Percentiles rank a stretch among this genome's conserved stretches.
Evolutionary conservation across 2,329 filamentous ascomycete species (phyloP).

Genomic region (Triangularia verruculosa): DNA sequence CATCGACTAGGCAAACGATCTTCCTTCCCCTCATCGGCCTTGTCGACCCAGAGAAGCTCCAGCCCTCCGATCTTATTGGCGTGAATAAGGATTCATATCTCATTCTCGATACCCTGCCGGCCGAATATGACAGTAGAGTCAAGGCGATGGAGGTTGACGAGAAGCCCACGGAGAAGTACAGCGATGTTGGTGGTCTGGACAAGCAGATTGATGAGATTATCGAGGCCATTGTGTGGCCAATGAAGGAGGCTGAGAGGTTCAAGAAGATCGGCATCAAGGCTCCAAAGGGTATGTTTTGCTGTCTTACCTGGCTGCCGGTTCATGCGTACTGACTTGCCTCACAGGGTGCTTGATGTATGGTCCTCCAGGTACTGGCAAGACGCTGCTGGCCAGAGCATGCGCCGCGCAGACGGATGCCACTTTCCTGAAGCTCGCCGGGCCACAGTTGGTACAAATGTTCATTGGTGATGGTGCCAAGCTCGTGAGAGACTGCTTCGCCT

Average conservation of each 20-base stretch:
- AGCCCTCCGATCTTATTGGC: constrained; percentile 93
- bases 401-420: constrained; percentile 97
- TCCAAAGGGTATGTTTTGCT: constrained; percentile 72
- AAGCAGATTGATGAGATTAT: constrained; percentile 99
- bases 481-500: constrained; percentile 92
- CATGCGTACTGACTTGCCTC: constrained; percentile 3
- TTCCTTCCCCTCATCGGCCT: constrained; percentile 96
- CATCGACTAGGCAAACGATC: constrained; percentile 95
- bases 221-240: constrained; percentile 98
- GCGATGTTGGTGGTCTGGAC: constrained; percentile 92
- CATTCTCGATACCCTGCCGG: constrained; percentile 91
- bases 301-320: neutral
- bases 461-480: constrained; percentile 98
- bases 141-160: constrained; percentile 99
- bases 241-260: constrained; percentile 99
- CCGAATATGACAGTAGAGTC: constrained; percentile 97
- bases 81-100: constrained; percentile 99
- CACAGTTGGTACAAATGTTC: constrained; percentile 99
- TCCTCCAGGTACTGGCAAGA: constrained; percentile 86
- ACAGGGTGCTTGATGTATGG: constrained; percentile 76
- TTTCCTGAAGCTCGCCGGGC: constrained; percentile 96
- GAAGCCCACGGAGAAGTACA: constrained; percentile 99
- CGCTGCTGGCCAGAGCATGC: constrained; percentile 88
- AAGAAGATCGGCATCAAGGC: constrained; percentile 99
- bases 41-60: constrained; percentile 91